Evolutionary conservation across 1,284 basidiomycete species (phyloP), one percentile per base, ranked within the genome.

Genomic region (Microbotryum violaceum): DNA sequence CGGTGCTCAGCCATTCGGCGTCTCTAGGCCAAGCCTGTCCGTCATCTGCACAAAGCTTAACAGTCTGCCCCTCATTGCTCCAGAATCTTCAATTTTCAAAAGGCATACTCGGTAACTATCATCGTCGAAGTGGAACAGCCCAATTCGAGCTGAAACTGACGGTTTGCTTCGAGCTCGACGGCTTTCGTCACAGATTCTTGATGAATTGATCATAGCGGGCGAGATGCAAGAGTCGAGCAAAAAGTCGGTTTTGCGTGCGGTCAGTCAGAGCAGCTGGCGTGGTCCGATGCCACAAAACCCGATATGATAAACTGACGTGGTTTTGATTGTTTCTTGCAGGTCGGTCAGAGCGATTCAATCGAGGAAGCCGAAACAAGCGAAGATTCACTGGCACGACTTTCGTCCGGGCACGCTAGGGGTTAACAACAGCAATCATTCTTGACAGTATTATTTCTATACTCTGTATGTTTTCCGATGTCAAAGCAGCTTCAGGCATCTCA

Each of bases 171-270:
- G 49, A 51, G 57, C 64, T 58, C 55, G 16, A 71, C 42, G 45
- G 42, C 18, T 1, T 12, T n/a, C 12, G 57, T 53, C 33, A 49
- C 71, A 91, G 89, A 96, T 97, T 70, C 79, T 99, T 60, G 96
- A 98, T 75, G 96, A 99, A 76, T 82, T 98, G 57, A 93, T 99
- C 75, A 97, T 98, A 65, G 88, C 92, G 6, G 96, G 96, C 50
- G 96, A 99, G 77, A 80, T 99, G 70, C 94, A 99, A 78, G 96
- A 99, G 74, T 93, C 93, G 1, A 93, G 89, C 33, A 99, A 99
- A 82, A 98, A 99, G 78, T 89, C 91, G 6, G 94, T 98, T 7
- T 79, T 98, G 56, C 81, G 89, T 63, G 87, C 89, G 58, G 88
- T 89, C 66, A 69, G 85, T 59, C 71, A 74, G 60, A 72, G 68